Conservation (phyloP, 2,329 filamentous ascomycete species). For the Ophiostoma ips region DNA sequence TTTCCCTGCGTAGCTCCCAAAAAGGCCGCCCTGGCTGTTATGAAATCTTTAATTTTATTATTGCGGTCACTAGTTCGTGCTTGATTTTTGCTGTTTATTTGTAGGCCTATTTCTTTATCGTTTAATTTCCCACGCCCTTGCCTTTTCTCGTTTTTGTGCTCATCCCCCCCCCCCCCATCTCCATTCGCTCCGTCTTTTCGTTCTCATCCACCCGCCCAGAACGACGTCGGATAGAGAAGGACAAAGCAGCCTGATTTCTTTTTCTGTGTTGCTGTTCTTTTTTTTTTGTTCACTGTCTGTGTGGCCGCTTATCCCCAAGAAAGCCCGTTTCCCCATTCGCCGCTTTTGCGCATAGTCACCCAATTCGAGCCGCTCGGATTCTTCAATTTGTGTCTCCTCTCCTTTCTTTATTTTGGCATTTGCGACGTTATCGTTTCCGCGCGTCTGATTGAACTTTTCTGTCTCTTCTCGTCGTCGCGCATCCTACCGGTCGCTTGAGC, state of each 20-base stretch:
- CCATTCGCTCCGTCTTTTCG: not conserved
- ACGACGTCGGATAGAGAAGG: not conserved
- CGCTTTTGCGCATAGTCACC: not conserved
- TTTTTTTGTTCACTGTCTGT: not conserved
- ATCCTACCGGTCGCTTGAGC: not conserved
- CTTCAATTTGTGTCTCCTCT: too few relatives aligned
- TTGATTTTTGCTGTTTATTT: slow-evolving; percentile 5
- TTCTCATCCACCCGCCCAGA: not conserved
- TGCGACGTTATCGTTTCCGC: not conserved
- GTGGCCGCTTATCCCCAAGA: not conserved
- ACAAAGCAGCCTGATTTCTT: not conserved
- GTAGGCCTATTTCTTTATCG: not conserved
- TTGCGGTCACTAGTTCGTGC: not conserved
- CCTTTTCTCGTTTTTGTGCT: not conserved
- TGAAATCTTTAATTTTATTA: slow-evolving; percentile 1
- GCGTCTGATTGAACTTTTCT: not conserved
- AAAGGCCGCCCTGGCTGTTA: not conserved
- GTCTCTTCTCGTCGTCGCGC: not conserved
- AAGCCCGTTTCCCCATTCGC: not conserved
- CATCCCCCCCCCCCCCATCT: too few relatives aligned
- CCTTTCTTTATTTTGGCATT: too few relatives aligned
- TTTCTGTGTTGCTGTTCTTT: not conserved
- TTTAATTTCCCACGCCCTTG: slow-evolving; percentile 8
- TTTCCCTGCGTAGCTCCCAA: not conserved
- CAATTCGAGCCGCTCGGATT: too few relatives aligned